These are phyloP conservation scores for Spencermartinsiella europaea DNA, from an alignment of 805 yeast species.

Conservation along the genomic window DNA sequence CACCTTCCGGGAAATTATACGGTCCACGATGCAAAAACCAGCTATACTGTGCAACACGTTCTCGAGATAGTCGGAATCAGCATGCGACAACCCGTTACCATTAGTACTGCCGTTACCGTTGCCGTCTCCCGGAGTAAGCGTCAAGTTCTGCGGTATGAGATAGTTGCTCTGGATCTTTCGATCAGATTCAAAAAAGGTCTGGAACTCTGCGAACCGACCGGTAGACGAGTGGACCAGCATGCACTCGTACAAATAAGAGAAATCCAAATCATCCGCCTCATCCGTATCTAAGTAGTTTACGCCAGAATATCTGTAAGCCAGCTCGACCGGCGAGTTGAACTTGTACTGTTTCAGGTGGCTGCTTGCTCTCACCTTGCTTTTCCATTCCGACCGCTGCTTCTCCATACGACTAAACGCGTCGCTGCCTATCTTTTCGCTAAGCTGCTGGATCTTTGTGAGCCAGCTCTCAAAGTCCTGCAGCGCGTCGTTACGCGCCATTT, in stretches of 20 bases:
- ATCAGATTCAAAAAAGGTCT: conserved; percentile 62
- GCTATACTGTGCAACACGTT: conserved; percentile 42
- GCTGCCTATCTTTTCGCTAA: conserved; percentile 48
- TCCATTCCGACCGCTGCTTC: conserved; percentile 58
- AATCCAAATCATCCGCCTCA: conserved; percentile 38
- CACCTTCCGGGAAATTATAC: conserved; percentile 50
- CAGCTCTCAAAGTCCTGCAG: conserved; percentile 57
- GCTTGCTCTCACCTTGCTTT: conserved; percentile 38
- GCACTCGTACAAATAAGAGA: conserved; percentile 77
- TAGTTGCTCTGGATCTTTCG: conserved; percentile 65
- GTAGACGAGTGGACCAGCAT: conserved; percentile 74
- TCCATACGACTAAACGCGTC: conserved; percentile 50
- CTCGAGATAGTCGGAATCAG: conserved; percentile 39
- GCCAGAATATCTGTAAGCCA: conserved; percentile 60
- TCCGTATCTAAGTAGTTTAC: conserved; percentile 45
- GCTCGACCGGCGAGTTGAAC: conserved; percentile 82
- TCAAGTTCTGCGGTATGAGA: conserved; percentile 59
- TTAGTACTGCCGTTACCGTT: conserved; percentile 30
- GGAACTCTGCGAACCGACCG: conserved; percentile 56
- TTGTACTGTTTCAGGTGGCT: conserved; percentile 50
- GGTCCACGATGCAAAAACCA: conserved; percentile 77
- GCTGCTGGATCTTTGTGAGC: conserved; percentile 40
- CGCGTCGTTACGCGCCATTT: conserved; percentile 69
- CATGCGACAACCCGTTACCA: conserved; percentile 34
- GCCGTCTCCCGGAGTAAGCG: conserved; percentile 21